phyloP scores from a whole-genome alignment of 495 filamentous ascomycete genomes.

The Bacidia rubella region DNA sequence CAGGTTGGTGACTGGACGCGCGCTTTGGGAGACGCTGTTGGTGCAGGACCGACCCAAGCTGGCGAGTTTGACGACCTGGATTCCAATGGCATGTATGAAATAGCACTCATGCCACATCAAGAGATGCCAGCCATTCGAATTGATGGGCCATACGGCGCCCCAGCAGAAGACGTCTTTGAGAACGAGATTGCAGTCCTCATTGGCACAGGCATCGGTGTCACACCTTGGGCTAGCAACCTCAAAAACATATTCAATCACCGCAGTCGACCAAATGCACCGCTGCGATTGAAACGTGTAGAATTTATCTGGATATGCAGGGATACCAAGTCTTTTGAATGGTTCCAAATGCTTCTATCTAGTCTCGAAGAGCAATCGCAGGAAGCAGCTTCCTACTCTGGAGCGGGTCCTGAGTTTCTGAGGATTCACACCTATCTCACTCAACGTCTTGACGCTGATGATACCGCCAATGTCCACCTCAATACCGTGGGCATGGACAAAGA shows the following conservation, averaged over 20 bases:
- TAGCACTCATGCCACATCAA: slow-evolving; percentile 86
- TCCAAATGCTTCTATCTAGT: slow-evolving; percentile 81
- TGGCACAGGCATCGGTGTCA: slow-evolving; percentile 95
- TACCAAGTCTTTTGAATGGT: slow-evolving; percentile 95
- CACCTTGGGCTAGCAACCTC: slow-evolving; percentile 91
- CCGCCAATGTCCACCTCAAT: slow-evolving; percentile 94
- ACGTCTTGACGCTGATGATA: slow-evolving; percentile 75
- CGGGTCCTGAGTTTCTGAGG: slow-evolving; percentile 74
- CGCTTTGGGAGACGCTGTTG: slow-evolving; percentile 78
- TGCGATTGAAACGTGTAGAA: slow-evolving; percentile 82
- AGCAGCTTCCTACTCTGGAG: slow-evolving; percentile 48
- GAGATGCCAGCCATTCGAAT: slow-evolving; percentile 79
- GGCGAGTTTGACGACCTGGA: slow-evolving; percentile 83
- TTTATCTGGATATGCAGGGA: slow-evolving; percentile 99
- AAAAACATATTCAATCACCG: slow-evolving; percentile 98
- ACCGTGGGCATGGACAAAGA: slow-evolving; percentile 76
- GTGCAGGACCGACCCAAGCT: slow-evolving; percentile 70
- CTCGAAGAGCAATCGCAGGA: slow-evolving; percentile 76
- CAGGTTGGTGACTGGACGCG: slow-evolving; percentile 95
- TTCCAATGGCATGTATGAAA: slow-evolving; percentile 93
- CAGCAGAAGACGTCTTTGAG: slow-evolving; percentile 92
- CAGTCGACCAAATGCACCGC: slow-evolving; percentile 68
- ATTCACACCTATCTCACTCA: slow-evolving; percentile 98
- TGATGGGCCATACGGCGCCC: slow-evolving; percentile 93
- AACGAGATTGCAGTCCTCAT: slow-evolving; percentile 97